These are phyloP conservation scores for Paxillus ammoniavirescens DNA, from an alignment of 768 basidiomycete species.

Conservation along the genomic window DNA sequence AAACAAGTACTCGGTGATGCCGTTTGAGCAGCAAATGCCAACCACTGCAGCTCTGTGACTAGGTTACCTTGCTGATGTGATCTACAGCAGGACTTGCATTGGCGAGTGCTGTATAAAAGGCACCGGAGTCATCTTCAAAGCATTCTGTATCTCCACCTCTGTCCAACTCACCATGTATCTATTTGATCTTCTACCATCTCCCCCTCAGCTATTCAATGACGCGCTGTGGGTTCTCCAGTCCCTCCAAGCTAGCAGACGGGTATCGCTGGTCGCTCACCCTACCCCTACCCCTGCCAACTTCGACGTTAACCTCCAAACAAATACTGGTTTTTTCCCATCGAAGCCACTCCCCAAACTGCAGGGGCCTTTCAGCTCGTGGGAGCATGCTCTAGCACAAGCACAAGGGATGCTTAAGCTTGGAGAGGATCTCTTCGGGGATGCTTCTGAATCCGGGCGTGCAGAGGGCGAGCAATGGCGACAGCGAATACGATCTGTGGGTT, in stretches of 20 bases:
- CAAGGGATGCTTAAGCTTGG: slow-evolving; percentile 53
- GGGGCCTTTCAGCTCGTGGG: slow-evolving; percentile 64
- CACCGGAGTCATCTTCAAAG: neutral
- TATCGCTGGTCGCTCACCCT: slow-evolving; percentile 31
- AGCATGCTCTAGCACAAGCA: slow-evolving; percentile 58
- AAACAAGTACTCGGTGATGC: slow-evolving; percentile 26
- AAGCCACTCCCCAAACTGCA: slow-evolving; percentile 57
- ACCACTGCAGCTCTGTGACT: slow-evolving; percentile 33
- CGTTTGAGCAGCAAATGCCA: slow-evolving; percentile 26
- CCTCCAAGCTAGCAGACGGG: slow-evolving; percentile 33
- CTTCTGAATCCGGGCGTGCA: slow-evolving; percentile 45
- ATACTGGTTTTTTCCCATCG: slow-evolving; percentile 85
- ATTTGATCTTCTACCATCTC: slow-evolving; percentile 49
- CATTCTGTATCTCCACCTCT: slow-evolving; percentile 7
- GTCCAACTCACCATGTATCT: slow-evolving; percentile 23
- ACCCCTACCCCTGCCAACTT: slow-evolving; percentile 41
- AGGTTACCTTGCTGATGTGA: slow-evolving; percentile 33
- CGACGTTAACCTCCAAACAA: slow-evolving; percentile 42
- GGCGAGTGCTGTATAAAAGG: slow-evolving; percentile 33
- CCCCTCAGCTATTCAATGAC: slow-evolving; percentile 48
- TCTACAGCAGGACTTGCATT: slow-evolving; percentile 27
- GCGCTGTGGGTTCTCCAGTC: slow-evolving; percentile 47
- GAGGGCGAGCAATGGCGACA: slow-evolving; percentile 70
- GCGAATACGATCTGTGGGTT: slow-evolving; percentile 59
- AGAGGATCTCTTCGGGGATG: slow-evolving; percentile 50